Evolutionary conservation across 2,329 filamentous ascomycete genomes (phyloP).

Genomic region (Nothophoma quercina): DNA sequence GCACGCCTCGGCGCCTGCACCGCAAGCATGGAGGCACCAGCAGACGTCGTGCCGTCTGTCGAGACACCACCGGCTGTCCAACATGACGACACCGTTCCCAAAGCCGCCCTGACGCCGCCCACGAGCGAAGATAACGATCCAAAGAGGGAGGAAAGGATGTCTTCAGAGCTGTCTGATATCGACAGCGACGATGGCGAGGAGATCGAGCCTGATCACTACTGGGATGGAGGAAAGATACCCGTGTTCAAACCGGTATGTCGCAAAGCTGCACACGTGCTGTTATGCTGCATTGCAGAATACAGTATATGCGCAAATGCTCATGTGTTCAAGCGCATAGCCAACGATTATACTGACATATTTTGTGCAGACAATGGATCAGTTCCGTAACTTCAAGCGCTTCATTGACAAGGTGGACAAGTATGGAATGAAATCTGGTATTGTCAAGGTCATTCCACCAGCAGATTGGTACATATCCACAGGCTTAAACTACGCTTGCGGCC

Average conservation of each 20-base stretch:
- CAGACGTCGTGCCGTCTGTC: slow-evolving; percentile 43
- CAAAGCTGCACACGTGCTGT: slow-evolving; percentile 9
- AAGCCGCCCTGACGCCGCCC: slow-evolving; percentile 58
- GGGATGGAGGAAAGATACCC: slow-evolving; percentile 80
- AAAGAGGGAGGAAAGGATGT: slow-evolving; percentile 54
- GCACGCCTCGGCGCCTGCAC: slow-evolving; percentile 27
- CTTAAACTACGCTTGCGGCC: not conserved
- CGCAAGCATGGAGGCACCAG: slow-evolving; percentile 39
- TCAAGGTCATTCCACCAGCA: slow-evolving; percentile 91
- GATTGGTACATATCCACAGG: slow-evolving; percentile 76
- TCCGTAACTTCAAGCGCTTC: slow-evolving; percentile 90
- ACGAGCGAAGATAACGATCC: slow-evolving; percentile 59
- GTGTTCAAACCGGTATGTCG: slow-evolving; percentile 84
- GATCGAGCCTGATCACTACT: slow-evolving; percentile 86
- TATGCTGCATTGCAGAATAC: slow-evolving; percentile 3
- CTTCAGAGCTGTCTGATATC: slow-evolving; percentile 58
- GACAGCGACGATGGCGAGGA: slow-evolving; percentile 66
- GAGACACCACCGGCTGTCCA: slow-evolving; percentile 34
- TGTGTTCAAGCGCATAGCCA: not conserved
- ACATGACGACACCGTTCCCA: slow-evolving; percentile 39
- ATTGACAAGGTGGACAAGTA: slow-evolving; percentile 90
- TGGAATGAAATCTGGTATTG: slow-evolving; percentile 96
- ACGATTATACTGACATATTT: slow-evolving; percentile 26
- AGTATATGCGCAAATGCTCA: slow-evolving; percentile 14
- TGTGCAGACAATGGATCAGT: slow-evolving; percentile 82